phyloP scores from a whole-genome alignment of 139 green algal genomes.

The Chlamydomonas sphaeroides region DNA sequence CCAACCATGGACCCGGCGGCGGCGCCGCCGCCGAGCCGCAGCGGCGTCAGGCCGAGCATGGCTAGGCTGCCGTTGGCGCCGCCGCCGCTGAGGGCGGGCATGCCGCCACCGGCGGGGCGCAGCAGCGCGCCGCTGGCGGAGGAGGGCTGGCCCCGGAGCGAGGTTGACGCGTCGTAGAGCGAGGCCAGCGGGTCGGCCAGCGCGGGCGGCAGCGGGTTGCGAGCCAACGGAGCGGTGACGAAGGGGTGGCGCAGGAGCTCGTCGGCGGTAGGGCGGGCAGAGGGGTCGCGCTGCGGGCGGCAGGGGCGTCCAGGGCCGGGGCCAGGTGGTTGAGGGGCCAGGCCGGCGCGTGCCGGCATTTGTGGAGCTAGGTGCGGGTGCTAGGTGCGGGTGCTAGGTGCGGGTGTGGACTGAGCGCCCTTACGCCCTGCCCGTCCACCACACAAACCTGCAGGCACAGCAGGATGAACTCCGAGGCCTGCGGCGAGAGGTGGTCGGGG shows the following conservation, averaged over 20 bases:
- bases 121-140: background rate
- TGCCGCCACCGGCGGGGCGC: background rate
- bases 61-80: background rate
- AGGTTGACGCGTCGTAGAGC: background rate
- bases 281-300: constrained; percentile 53
- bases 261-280: constrained; percentile 59
- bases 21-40: background rate
- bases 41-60: background rate
- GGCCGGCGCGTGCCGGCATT: too few relatives aligned
- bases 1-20: background rate
- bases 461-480: constrained; percentile 88
- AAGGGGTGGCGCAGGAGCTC: constrained; percentile 75
- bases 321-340: too few relatives aligned
- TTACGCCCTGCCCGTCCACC: background rate
- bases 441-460: constrained; percentile 77
- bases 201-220: constrained; percentile 13
- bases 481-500: constrained; percentile 71
- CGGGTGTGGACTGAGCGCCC: too few relatives aligned
- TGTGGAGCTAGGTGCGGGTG: too few relatives aligned
- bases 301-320: background rate
- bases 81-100: background rate
- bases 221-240: constrained; percentile 37
- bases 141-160: background rate
- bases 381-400: too few relatives aligned
- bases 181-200: background rate